phyloP scores from a whole-genome alignment of 345 rosid genomes.

The Dovyalis caffra region DNA sequence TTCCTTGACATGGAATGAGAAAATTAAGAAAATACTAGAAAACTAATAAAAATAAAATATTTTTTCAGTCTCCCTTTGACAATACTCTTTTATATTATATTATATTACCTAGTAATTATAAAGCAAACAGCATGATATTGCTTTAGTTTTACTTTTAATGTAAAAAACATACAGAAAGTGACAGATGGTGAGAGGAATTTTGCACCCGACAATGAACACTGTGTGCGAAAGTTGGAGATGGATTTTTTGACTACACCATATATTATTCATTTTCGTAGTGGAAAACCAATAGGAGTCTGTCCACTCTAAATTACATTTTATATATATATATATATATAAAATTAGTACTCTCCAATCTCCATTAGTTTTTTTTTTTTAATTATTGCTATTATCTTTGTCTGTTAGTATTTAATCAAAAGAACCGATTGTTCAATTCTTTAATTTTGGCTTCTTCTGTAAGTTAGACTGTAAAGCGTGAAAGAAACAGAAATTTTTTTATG shows the following conservation, averaged over 20 bases:
- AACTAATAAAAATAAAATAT: too few species aligned
- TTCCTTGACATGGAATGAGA: too few species aligned
- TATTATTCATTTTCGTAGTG: not conserved
- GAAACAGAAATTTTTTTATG: not conserved
- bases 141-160: conserved; percentile 35
- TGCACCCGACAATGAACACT: conserved; percentile 60
- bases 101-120: too few species aligned
- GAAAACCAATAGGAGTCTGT: not conserved
- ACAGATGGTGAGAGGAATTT: conserved; percentile 17
- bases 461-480: not conserved
- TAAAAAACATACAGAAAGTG: conserved; percentile 36
- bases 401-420: too few species aligned
- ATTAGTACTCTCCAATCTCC: not conserved
- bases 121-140: not conserved
- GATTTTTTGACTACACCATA: conserved; percentile 47
- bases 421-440: not conserved
- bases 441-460: conserved; percentile 33
- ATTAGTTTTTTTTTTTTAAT: not conserved
- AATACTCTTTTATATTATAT: too few species aligned
- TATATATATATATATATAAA: not conserved
- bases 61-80: too few species aligned
- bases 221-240: conserved; percentile 35
- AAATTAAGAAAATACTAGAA: too few species aligned
- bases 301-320: not conserved
- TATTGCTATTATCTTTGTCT: too few species aligned